Evolutionary conservation across 805 yeast species (phyloP).

Genomic region (Cyberlindnera nakhonratchasimensis): DNA sequence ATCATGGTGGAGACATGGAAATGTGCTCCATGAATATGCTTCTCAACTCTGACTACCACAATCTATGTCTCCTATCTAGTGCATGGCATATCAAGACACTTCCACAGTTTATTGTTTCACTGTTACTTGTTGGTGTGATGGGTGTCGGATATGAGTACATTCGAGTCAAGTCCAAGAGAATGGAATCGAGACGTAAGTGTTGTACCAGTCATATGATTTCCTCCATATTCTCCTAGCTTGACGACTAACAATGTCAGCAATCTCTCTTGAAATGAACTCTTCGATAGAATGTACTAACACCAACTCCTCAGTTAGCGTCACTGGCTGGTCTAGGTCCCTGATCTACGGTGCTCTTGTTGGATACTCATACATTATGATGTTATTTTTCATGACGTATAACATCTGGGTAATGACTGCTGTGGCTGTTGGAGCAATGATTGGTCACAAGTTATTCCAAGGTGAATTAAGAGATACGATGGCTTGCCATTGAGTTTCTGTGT

Average conservation of each 20-base stretch:
- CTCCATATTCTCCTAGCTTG: not conserved
- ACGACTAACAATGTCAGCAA: constrained; percentile 8
- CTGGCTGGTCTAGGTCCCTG: constrained; percentile 34
- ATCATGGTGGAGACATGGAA: constrained; percentile 12
- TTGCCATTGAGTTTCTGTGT: constrained; percentile 21
- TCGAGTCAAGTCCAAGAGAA: constrained; percentile 29
- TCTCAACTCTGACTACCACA: constrained; percentile 73
- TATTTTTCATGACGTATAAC: constrained; percentile 82
- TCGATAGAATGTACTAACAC: constrained; percentile 8
- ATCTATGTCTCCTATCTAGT: constrained; percentile 66
- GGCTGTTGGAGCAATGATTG: constrained; percentile 66
- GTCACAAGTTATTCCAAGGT: constrained; percentile 58
- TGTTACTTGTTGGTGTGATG: constrained; percentile 45
- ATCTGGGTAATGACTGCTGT: constrained; percentile 82
- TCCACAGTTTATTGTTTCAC: constrained; percentile 48
- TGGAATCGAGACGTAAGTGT: constrained; percentile 23
- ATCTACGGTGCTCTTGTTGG: constrained; percentile 65
- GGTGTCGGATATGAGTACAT: constrained; percentile 61
- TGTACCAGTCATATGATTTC: too few relatives aligned
- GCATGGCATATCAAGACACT: constrained; percentile 76
- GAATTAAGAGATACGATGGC: constrained; percentile 26
- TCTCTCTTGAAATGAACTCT: constrained; percentile 6
- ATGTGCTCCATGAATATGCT: constrained; percentile 67
- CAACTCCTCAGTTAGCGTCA: constrained; percentile 13
- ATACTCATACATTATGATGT: constrained; percentile 70